phyloP scores from a whole-genome alignment of 371 early-diverging fungal species.

The Rhizopus microsporus region DNA sequence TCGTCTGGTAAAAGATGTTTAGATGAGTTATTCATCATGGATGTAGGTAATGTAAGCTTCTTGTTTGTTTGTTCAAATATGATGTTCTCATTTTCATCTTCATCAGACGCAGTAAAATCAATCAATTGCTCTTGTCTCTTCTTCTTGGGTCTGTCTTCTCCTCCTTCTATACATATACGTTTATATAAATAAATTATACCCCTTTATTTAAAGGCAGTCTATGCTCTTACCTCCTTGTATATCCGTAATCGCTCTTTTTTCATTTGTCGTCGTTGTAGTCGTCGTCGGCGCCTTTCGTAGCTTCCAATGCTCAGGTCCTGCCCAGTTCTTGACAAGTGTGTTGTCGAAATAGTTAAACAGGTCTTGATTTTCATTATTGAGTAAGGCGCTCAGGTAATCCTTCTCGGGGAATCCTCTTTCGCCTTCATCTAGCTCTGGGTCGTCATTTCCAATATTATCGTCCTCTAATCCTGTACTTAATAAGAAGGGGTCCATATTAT shows the following conservation, averaged over 20 bases:
- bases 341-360: constrained; percentile 91
- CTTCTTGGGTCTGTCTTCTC: constrained; percentile 29
- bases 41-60: constrained; percentile 50
- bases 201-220: background rate
- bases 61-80: constrained; percentile 73
- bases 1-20: constrained; percentile 81
- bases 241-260: too few relatives aligned
- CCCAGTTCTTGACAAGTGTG: constrained; percentile 84
- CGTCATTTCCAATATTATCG: constrained; percentile 27
- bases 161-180: constrained; percentile 18
- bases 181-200: background rate
- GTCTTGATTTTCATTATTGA: constrained; percentile 54
- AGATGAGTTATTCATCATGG: constrained; percentile 43
- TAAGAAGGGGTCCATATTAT: constrained; percentile 22
- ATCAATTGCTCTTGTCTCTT: constrained; percentile 42
- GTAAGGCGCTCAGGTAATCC: constrained; percentile 47
- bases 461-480: constrained; percentile 20
- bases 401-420: constrained; percentile 29
- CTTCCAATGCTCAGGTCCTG: constrained; percentile 95
- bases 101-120: constrained; percentile 58
- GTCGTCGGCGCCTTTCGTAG: constrained; percentile 42
- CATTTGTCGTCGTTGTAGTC: background rate
- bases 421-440: constrained; percentile 28
- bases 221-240: background rate
- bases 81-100: constrained; percentile 52